These are phyloP conservation scores for Phytophthora citrophthora DNA, from an alignment of 352 stramenopile species.

Conservation along the genomic window DNA sequence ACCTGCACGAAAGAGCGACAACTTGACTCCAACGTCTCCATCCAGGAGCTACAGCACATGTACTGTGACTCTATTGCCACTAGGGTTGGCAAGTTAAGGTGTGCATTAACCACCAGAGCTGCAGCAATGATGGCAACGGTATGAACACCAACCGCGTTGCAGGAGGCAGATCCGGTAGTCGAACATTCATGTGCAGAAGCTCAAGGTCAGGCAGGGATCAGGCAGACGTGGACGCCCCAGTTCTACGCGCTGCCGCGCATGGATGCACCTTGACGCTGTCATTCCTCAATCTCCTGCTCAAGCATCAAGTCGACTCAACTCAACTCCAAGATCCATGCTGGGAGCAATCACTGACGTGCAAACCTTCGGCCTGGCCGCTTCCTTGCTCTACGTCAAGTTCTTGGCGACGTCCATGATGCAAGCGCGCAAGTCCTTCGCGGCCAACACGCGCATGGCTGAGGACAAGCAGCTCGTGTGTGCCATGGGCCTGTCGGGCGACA, in stretches of 20 bases:
- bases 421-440: conserved; percentile 48
- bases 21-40: not conserved
- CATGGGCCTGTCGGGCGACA: conserved; percentile 26
- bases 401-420: conserved; percentile 57
- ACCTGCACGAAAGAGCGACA: conserved; percentile 5
- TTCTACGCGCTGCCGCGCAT: not conserved
- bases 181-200: not conserved
- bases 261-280: not conserved
- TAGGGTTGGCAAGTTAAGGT: no score
- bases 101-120: not conserved
- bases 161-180: not conserved
- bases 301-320: conserved; percentile 2
- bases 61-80: not conserved
- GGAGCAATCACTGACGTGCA: conserved; percentile 32
- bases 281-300: conserved; percentile 20
- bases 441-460: conserved; percentile 50
- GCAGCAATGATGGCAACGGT: not conserved
- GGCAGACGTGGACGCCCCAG: conserved; percentile 6
- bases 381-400: conserved; percentile 69
- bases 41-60: no score
- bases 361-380: conserved; percentile 36
- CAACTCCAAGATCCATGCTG: conserved; percentile 15
- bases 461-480: conserved; percentile 40
- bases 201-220: conserved; percentile 26
- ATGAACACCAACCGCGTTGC: not conserved